phyloP scores from a whole-genome alignment of 2,329 filamentous ascomycete genomes.

The Trichoderma koningiopsis region DNA sequence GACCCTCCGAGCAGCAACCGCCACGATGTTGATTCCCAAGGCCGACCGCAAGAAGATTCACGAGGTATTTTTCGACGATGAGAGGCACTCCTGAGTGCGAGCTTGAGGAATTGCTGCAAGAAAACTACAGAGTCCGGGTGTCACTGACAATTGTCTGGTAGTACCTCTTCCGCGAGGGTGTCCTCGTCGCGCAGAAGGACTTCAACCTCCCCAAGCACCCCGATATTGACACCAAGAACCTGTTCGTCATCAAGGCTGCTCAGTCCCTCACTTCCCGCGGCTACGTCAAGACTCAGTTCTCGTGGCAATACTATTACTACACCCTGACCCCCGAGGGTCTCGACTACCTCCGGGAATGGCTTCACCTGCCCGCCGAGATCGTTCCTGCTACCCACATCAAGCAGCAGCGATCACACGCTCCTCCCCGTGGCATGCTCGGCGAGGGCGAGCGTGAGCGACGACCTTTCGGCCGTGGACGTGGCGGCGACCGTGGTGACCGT shows the following conservation, averaged over 20 bases:
- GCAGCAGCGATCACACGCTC: constrained; percentile 98
- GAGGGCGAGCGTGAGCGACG: constrained; percentile 80
- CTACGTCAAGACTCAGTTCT: constrained; percentile 99
- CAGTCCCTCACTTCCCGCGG: constrained; percentile 98
- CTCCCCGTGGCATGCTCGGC: constrained; percentile 97
- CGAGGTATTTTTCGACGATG: constrained; percentile 55
- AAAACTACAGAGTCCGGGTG: constrained; percentile 21
- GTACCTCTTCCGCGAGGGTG: constrained; percentile 94
- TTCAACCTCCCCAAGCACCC: constrained; percentile 97
- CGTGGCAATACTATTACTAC: constrained; percentile 99
- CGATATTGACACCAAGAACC: constrained; percentile 99
- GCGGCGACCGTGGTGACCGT: constrained; percentile 74
- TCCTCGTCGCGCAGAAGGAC: constrained; percentile 99
- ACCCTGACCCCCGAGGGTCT: constrained; percentile 99
- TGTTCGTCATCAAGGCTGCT: constrained; percentile 98
- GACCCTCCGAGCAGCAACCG: constrained; percentile 49
- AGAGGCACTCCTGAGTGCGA: not conserved
- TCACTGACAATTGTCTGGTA: constrained; percentile 43
- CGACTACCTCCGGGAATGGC: constrained; percentile 99
- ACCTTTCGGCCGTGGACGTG: constrained; percentile 79
- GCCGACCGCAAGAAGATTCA: constrained; percentile 99
- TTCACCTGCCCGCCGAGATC: constrained; percentile 98
- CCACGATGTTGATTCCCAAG: constrained; percentile 97
- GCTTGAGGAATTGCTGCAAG: constrained; percentile 12
- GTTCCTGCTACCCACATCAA: constrained; percentile 99